A percentile compares a stretch with the other conserved stretches of the same genome.
Conservation (phyloP, 495 filamentous ascomycete species). For the Cetradonia linearis region DNA sequence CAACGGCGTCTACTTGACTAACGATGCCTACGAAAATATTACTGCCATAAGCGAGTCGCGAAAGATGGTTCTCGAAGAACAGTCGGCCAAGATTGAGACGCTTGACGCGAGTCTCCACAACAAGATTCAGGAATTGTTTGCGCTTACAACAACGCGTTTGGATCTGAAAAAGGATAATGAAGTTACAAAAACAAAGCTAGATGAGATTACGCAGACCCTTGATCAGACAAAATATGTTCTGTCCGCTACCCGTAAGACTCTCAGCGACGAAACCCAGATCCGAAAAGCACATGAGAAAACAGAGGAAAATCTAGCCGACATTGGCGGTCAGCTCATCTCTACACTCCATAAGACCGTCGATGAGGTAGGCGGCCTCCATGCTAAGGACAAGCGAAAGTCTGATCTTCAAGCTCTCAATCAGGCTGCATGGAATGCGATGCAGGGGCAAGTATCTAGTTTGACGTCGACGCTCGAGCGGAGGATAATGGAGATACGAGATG, state of each 20-base stretch:
- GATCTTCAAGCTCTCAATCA: slow-evolving; percentile 72
- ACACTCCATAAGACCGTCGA: slow-evolving; percentile 64
- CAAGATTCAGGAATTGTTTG: slow-evolving; percentile 83
- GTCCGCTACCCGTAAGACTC: slow-evolving; percentile 56
- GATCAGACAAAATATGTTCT: slow-evolving; percentile 71
- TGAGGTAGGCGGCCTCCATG: slow-evolving; percentile 70
- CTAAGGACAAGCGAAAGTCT: slow-evolving; percentile 71
- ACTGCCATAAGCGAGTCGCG: slow-evolving; percentile 83
- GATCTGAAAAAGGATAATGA: slow-evolving; percentile 80
- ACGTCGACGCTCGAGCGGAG: slow-evolving; percentile 68
- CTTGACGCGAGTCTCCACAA: slow-evolving; percentile 89
- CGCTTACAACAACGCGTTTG: slow-evolving; percentile 79
- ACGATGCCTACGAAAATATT: slow-evolving; percentile 76
- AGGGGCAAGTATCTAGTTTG: slow-evolving; percentile 57
- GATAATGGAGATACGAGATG: slow-evolving; percentile 60
- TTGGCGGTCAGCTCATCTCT: slow-evolving; percentile 64
- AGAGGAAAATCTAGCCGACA: slow-evolving; percentile 58
- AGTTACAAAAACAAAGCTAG: no score
- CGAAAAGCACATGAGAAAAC: slow-evolving; percentile 79
- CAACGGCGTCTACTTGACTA: slow-evolving; percentile 86
- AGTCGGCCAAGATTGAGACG: slow-evolving; percentile 80
- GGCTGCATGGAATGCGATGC: slow-evolving; percentile 64
- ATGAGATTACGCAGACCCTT: slow-evolving; percentile 49
- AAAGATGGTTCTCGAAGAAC: slow-evolving; percentile 81
- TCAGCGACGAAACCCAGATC: slow-evolving; percentile 70